Evolutionary conservation across 176 grass and related monocot species (phyloP), one percentile per base, ranked within the genome.

Genomic region (Alloteropsis semialata): DNA sequence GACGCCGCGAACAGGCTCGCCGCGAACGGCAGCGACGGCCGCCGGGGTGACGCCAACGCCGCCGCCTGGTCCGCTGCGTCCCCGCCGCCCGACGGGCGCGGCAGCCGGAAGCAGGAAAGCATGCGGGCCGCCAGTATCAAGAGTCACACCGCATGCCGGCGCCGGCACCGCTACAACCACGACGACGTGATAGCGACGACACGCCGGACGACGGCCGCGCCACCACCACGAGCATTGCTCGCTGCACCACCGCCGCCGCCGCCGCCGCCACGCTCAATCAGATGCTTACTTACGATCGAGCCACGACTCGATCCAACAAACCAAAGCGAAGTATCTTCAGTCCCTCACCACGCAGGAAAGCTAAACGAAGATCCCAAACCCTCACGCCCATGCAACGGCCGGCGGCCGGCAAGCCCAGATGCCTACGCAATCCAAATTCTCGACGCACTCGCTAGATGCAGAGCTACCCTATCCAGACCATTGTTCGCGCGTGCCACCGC

Each of bases 31-130:
- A 81, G 53, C 10, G 78, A 41, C 28, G 78, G 78, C 1, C 78
- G 60, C 42, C 77, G 76, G 0, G 83, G 77, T 5, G 86, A 75
- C 51, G 81, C 36, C 67, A 55, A 49, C 4, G 63, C 33, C 65
- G 63, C 41, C 15, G 73, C 24, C 72, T 84, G 81, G 72, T 48
- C 88, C 33, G 58, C 69, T 41, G 72, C 65, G 79, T 84, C 87
- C 44, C 92, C 80, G 30, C 62, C 48, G 61, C 61, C 61, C 48
- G n/a, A n/a, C n/a, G 66, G 38, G 69, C 84, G 82, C 78, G 67
- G 71, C 38, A 74, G 74, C 49, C 84, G 78, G 83, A 92, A 92
- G 83, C 93, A 95, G 0, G 82, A 92, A 78, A 89, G 87, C 89
- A 95, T 94, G 57, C n/a, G 59, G 11, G 60, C 10, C 76, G 56